Evolutionary conservation across 208 protist species (phyloP).

Genomic region (Vickermania spadyakhi): DNA sequence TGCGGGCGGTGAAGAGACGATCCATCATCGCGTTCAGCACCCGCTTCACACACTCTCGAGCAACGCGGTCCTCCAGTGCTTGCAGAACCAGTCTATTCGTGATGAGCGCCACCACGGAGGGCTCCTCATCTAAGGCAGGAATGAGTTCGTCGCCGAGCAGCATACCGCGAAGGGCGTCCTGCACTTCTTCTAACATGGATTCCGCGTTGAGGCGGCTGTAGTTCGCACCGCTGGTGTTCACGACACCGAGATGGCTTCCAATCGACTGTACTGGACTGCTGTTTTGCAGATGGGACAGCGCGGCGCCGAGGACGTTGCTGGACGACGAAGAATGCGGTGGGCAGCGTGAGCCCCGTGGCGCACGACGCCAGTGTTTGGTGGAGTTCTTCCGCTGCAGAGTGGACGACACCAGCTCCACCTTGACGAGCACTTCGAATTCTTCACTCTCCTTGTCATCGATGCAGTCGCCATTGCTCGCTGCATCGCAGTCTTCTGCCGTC

Average conservation of each 20-base stretch:
- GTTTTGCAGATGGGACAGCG: not conserved
- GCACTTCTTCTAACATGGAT: constrained; percentile 22
- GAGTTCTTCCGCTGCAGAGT: constrained; percentile 14
- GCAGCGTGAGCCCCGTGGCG: not conserved
- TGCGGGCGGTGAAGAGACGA: constrained; percentile 32
- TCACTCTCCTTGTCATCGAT: not conserved
- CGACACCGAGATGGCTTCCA: not conserved
- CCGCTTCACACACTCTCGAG: constrained; percentile 28
- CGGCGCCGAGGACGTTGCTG: not conserved
- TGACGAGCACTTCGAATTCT: constrained; percentile 24
- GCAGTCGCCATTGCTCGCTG: not conserved
- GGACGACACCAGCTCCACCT: constrained; percentile 24
- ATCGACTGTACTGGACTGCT: not conserved
- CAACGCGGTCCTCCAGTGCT: constrained; percentile 12
- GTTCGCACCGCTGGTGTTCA: constrained; percentile 19
- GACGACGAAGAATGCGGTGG: not conserved
- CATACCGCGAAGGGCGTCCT: constrained; percentile 27
- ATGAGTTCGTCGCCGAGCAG: constrained; percentile 43
- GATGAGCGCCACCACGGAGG: constrained; percentile 20
- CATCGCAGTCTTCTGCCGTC: constrained; percentile 39
- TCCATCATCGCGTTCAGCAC: constrained; percentile 33
- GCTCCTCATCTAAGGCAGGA: constrained; percentile 14
- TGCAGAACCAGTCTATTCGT: constrained; percentile 25
- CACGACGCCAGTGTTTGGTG: not conserved
- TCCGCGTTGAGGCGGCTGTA: constrained; percentile 18